A percentile compares a stretch with the other conserved stretches of the same genome.
Conservation (phyloP, 2,329 filamentous ascomycete genomes). For the Fusarium piperis region DNA sequence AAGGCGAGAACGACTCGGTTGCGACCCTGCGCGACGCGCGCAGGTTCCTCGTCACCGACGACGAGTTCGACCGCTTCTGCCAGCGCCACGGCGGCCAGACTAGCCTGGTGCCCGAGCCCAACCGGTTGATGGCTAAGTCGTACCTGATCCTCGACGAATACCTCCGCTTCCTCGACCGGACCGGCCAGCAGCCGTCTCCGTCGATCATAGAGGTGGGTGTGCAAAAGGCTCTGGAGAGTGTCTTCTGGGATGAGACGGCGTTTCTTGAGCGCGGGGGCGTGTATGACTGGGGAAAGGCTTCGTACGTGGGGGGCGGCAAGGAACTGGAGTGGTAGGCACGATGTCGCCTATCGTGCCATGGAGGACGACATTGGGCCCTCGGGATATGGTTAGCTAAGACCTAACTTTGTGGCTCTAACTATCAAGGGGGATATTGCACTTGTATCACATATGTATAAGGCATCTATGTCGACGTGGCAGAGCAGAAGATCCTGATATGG, state of each 20-base stretch:
- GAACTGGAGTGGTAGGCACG: background rate
- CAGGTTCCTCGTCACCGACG: conserved; percentile 56
- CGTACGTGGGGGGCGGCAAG: background rate
- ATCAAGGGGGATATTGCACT: no score
- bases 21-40: conserved; percentile 52
- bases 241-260: conserved; percentile 57
- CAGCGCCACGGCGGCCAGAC: conserved; percentile 51
- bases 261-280: conserved; percentile 57
- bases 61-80: conserved; percentile 59
- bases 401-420: no score
- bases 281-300: conserved; percentile 58
- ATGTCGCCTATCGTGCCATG: no score
- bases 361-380: no score
- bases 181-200: conserved; percentile 40
- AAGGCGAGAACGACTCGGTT: conserved; percentile 61
- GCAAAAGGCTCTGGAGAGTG: conserved; percentile 52
- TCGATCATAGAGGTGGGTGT: conserved; percentile 60
- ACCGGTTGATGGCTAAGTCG: conserved; percentile 59
- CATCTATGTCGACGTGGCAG: no score
- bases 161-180: conserved; percentile 59
- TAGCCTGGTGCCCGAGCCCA: conserved; percentile 59
- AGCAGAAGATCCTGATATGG: no score
- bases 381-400: no score
- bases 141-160: conserved; percentile 64
- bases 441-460: no score